Evolutionary conservation across 2,329 filamentous ascomycete genomes (phyloP).

Genomic region (Dothidotthia symphoricarpi): DNA sequence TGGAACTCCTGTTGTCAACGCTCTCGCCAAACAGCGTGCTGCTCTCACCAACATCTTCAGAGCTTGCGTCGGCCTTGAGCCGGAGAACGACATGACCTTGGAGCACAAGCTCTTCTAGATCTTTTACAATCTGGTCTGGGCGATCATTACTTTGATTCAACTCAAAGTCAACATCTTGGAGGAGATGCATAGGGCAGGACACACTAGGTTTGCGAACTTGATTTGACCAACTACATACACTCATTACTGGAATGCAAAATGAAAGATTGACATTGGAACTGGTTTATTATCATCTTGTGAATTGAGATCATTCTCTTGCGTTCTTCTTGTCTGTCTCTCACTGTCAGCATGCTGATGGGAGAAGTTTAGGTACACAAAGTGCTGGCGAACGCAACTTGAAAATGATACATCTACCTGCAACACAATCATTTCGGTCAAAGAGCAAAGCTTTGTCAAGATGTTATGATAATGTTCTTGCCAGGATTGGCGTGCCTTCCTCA

Average conservation of each 20-base stretch:
- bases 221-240: slow-evolving; percentile 27
- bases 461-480: not conserved
- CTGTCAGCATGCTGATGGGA: too few species aligned
- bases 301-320: not conserved
- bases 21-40: slow-evolving; percentile 91
- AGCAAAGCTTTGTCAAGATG: not conserved
- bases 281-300: too few species aligned
- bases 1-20: slow-evolving; percentile 92
- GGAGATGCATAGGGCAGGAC: not conserved
- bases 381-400: too few species aligned
- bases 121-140: not conserved
- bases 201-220: slow-evolving; percentile 1
- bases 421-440: too few species aligned
- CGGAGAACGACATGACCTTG: slow-evolving; percentile 97
- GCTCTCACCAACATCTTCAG: slow-evolving; percentile 98
- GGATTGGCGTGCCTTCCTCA: not conserved
- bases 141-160: not conserved
- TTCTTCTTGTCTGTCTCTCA: too few species aligned
- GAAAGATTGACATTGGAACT: too few species aligned
- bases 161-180: not conserved
- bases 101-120: slow-evolving; percentile 88
- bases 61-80: slow-evolving; percentile 92
- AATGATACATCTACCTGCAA: too few species aligned
- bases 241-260: slow-evolving; percentile 17
- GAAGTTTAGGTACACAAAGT: too few species aligned